Percentiles rank a stretch among this genome's conserved stretches.
Conservation (phyloP, 371 early-diverging fungal species). For the Mortierella sp. region DNA sequence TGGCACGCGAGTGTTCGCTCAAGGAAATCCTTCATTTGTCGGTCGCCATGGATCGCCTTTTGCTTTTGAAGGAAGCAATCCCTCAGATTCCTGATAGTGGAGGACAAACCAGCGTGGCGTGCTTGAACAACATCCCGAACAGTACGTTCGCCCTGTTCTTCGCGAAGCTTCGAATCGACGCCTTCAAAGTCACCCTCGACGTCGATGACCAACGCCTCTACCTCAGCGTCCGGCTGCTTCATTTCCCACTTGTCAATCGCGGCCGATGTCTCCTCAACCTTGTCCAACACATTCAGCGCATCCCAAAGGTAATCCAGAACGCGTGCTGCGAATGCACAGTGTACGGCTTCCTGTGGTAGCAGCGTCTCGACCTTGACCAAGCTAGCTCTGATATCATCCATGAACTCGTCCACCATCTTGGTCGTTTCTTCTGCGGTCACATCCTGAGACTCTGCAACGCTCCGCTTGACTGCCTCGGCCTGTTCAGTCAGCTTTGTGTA, state of each 20-base stretch:
- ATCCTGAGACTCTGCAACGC: conserved; percentile 32
- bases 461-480: conserved; percentile 30
- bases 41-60: conserved; percentile 43
- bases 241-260: conserved; percentile 46
- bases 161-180: conserved; percentile 14
- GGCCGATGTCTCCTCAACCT: conserved; percentile 17
- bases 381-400: conserved; percentile 37
- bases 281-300: conserved; percentile 11
- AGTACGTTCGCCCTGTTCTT: conserved; percentile 8
- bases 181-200: conserved; percentile 8
- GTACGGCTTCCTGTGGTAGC: conserved; percentile 38
- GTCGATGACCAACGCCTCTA: conserved; percentile 19
- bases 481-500: conserved; percentile 47
- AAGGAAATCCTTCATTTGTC: conserved; percentile 48
- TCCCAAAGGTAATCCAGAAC: conserved; percentile 40
- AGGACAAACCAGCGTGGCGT: conserved; percentile 31
- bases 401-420: conserved; percentile 29
- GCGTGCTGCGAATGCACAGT: conserved; percentile 33
- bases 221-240: conserved; percentile 35
- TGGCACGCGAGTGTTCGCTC: conserved; percentile 33
- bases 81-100: conserved; percentile 27
- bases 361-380: conserved; percentile 44
- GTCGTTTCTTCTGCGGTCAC: conserved; percentile 32
- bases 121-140: conserved; percentile 20
- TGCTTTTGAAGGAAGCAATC: conserved; percentile 34